Percentiles rank a stretch among this genome's conserved stretches.
Conservation (phyloP, 225 moss, liverwort and hornwort genomes). For the Neckera pumila region DNA sequence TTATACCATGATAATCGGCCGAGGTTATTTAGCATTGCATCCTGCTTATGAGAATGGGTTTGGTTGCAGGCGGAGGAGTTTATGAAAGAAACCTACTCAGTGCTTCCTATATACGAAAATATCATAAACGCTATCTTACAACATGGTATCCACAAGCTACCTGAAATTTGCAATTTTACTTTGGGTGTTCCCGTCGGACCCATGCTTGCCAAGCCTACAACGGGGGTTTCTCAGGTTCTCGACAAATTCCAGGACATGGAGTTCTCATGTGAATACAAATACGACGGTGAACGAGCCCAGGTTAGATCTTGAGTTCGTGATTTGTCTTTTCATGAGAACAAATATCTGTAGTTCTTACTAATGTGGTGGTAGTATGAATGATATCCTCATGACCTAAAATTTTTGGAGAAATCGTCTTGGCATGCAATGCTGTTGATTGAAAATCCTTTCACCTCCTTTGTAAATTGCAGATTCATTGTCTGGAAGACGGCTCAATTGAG, state of each 20-base stretch:
- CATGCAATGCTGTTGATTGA: not conserved
- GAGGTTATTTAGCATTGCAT: not conserved
- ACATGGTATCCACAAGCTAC: conserved; percentile 64
- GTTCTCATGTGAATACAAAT: conserved; percentile 99
- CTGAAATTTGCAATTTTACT: conserved; percentile 70
- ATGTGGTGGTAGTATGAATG: not conserved
- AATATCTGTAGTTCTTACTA: not conserved
- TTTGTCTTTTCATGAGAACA: not conserved
- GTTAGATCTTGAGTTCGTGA: conserved; percentile 14
- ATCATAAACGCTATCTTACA: conserved; percentile 60
- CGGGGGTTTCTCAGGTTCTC: conserved; percentile 92
- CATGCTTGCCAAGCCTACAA: conserved; percentile 98
- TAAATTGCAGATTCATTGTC: conserved; percentile 64
- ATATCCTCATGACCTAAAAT: not conserved
- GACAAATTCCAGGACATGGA: conserved; percentile 93
- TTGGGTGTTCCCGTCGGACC: conserved; percentile 94
- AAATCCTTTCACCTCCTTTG: not conserved
- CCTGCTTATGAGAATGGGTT: not conserved
- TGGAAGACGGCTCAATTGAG: conserved; percentile 81
- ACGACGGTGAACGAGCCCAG: conserved; percentile 98
- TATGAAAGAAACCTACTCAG: conserved; percentile 79
- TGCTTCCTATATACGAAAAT: conserved; percentile 82
- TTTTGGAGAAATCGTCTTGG: not conserved
- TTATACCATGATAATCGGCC: not conserved
- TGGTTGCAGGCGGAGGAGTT: conserved; percentile 63